Conservation (phyloP, 2,329 filamentous ascomycete species). For the Ophiostoma novo-ulmi region DNA sequence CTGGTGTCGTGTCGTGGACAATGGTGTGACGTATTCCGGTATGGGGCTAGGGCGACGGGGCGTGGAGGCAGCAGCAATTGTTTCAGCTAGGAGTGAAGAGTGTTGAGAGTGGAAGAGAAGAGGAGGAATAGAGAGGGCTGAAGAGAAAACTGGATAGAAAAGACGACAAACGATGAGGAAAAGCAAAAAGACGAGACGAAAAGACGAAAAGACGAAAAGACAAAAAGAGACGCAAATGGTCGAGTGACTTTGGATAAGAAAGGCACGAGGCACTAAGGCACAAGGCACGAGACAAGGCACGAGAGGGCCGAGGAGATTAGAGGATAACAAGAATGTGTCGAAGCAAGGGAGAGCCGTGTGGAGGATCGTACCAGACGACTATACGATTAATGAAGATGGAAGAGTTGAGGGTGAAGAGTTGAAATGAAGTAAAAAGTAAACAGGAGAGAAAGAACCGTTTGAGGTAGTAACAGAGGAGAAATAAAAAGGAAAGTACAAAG, state of each 20-base stretch:
- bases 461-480: neutral
- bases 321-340: neutral
- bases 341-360: slow-evolving; percentile 12
- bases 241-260: slow-evolving; percentile 8
- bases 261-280: neutral
- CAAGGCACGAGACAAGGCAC: neutral
- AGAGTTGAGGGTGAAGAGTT: neutral
- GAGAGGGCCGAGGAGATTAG: slow-evolving; percentile 2
- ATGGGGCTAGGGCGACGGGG: neutral
- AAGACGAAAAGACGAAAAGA: neutral
- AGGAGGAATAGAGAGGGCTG: neutral
- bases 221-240: neutral
- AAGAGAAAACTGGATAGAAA: neutral
- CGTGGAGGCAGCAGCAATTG: slow-evolving; percentile 5
- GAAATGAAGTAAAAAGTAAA: neutral
- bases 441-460: neutral
- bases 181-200: neutral
- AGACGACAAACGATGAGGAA: neutral
- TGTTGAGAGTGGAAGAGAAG: neutral
- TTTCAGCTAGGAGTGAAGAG: neutral
- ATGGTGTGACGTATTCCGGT: slow-evolving; percentile 10
- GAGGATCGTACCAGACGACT: neutral
- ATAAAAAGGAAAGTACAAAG: neutral
- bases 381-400: neutral
- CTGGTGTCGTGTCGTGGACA: neutral